Evolutionary conservation across 352 stramenopile genomes (phyloP), one percentile per base, ranked within the genome.

Genomic region (Phytopythium vexans): DNA sequence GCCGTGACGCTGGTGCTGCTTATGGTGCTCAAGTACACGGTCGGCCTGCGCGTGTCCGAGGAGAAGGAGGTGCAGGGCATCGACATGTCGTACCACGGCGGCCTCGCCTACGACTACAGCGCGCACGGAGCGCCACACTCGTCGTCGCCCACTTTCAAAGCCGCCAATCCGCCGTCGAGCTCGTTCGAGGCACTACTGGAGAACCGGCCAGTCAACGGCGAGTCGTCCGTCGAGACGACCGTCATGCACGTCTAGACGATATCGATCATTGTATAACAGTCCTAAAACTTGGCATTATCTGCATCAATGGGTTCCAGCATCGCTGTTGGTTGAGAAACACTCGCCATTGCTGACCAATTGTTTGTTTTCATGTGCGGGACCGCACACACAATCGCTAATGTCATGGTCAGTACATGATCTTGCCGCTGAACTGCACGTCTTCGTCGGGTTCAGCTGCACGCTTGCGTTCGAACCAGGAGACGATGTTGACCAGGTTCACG

Each of bases 21-120:
- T 4, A 45, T 60, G 40, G 15, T 46, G n/a, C 48, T 66, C 47
- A 66, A 62, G 53, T 62, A 64, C 56, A 64, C 56, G 35, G 44
- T 64, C 35, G 56, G 56, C 8, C 49, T 64, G 15, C 56, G 56
- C 43, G 56, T 64, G 44, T 32, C 27, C 11, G 55, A 62, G 43
- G 47, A 56, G 27, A 62, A 62, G 49, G 49, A 62, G 27, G 35
- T 58, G 21, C 34, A 10, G 31, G 54, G 54, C 38, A 49, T 60
- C 10, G 54, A 60, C 16, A 47, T 60, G 12, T 54, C 54, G 36
- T 60, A 60, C 54, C 54, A 60, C 47, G 54, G 54, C 31, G 54
- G 54, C 36, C n/a, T 45, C 35, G 54, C 54, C 3, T 60, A 60
- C 54, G 43, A 50, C 16, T 34, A 58, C 52, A 51, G 52, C 42